These are phyloP conservation scores for Ophiocordyceps camponoti-floridani DNA, from an alignment of 2,329 filamentous ascomycete species.

Conservation along the genomic window DNA sequence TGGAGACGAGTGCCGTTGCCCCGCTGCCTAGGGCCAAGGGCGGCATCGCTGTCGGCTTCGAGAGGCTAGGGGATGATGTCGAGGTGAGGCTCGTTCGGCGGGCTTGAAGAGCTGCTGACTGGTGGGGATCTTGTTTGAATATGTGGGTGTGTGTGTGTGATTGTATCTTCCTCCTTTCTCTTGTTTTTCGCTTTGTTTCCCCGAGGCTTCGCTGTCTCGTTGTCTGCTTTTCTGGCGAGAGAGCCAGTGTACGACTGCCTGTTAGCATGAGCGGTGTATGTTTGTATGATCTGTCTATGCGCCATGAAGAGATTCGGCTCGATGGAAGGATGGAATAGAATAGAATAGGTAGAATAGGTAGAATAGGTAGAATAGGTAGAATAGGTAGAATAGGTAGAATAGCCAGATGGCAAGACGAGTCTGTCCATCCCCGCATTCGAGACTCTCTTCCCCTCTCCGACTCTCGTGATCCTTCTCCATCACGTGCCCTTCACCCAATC, in stretches of 20 bases:
- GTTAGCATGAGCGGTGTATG: not conserved
- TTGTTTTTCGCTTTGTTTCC: not conserved
- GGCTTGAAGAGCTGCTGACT: not conserved
- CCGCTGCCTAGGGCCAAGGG: not conserved
- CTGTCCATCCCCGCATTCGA: no score
- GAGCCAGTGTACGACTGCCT: not conserved
- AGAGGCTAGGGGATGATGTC: not conserved
- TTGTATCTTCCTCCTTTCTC: not conserved
- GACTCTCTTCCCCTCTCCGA: no score
- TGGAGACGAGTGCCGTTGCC: conserved; percentile 2
- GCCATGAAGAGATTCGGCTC: no score
- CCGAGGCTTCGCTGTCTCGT: not conserved
- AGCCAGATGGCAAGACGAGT: no score
- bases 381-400: no score
- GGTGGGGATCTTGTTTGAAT: no score
- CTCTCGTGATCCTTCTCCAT: no score
- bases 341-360: no score
- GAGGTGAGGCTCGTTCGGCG: not conserved
- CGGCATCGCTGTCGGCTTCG: not conserved
- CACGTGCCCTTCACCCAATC: no score
- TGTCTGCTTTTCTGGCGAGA: not conserved
- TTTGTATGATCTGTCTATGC: no score
- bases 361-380: no score
- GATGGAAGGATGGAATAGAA: no score
- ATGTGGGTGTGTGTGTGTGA: not conserved